A percentile compares a stretch with the other conserved stretches of the same genome.
phyloP scores from a whole-genome alignment of 148 eudicot genomes.

The Polygonum maritimum region DNA sequence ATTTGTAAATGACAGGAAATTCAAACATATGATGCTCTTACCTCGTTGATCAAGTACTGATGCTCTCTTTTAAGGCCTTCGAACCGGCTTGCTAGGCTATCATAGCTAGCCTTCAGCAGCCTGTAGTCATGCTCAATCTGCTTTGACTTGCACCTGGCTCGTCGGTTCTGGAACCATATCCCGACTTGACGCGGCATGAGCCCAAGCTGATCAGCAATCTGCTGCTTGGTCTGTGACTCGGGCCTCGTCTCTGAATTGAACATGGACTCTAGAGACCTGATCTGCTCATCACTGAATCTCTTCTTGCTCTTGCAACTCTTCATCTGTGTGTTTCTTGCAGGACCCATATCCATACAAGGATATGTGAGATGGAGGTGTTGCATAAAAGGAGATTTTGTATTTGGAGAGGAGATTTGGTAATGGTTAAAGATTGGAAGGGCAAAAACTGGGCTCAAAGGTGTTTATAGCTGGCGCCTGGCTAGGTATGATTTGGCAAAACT shows the following conservation, averaged over 20 bases:
- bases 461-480: constrained; percentile 5
- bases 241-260: constrained; percentile 43
- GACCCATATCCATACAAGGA: constrained; percentile 7
- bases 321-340: constrained; percentile 14
- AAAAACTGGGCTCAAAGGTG: background rate
- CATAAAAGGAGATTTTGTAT: background rate
- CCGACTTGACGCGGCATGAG: constrained; percentile 51
- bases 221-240: constrained; percentile 36
- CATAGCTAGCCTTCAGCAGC: constrained; percentile 26
- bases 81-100: constrained; percentile 27
- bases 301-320: constrained; percentile 23
- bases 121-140: constrained; percentile 39
- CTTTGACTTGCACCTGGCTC: constrained; percentile 52
- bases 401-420: constrained; percentile 1
- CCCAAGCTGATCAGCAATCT: constrained; percentile 41
- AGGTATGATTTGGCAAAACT: background rate
- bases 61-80: constrained; percentile 34
- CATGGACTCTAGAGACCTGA: constrained; percentile 31
- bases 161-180: constrained; percentile 55
- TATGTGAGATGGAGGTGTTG: background rate
- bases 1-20: no score
- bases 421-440: background rate
- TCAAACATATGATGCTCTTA: background rate
- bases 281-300: constrained; percentile 37
- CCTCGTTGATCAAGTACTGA: constrained; percentile 34